A percentile compares a stretch with the other conserved stretches of the same genome.
Evolutionary conservation across 2,329 filamentous ascomycete genomes (phyloP).

Genomic region (Hortaea werneckii): DNA sequence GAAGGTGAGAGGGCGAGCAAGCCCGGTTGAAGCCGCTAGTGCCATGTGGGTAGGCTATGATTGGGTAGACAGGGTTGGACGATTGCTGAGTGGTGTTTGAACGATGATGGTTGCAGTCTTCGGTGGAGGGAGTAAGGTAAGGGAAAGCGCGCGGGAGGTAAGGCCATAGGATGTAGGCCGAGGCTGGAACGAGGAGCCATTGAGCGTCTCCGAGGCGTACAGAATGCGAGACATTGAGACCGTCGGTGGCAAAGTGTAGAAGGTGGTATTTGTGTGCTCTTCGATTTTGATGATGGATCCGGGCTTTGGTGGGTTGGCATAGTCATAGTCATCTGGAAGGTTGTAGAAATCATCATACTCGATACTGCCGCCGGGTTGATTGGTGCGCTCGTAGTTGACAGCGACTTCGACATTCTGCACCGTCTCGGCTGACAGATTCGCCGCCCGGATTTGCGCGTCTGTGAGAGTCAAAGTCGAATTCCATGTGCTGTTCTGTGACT

Average conservation of each 20-base stretch:
- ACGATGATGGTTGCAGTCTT: too few species aligned
- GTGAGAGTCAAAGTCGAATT: conserved; percentile 16
- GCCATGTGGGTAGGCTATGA: conserved; percentile 14
- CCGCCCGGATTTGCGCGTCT: conserved; percentile 10
- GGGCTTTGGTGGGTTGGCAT: conserved; percentile 13
- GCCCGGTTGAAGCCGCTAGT: conserved; percentile 13
- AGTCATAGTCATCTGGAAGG: conserved; percentile 10
- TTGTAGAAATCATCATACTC: conserved; percentile 33
- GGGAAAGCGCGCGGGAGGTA: conserved; percentile 23
- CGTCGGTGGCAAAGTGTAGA: conserved; percentile 33
- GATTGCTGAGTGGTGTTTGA: too few species aligned
- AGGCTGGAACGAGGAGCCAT: conserved; percentile 38
- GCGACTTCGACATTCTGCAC: conserved; percentile 17
- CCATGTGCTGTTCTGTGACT: conserved; percentile 14
- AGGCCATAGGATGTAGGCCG: conserved; percentile 43
- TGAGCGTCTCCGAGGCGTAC: conserved; percentile 37
- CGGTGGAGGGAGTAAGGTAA: neutral
- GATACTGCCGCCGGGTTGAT: conserved; percentile 16
- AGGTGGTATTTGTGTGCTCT: conserved; percentile 26
- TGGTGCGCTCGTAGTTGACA: conserved; percentile 18
- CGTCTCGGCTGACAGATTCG: conserved; percentile 10
- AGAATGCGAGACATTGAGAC: conserved; percentile 40
- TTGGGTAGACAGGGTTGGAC: conserved; percentile 6
- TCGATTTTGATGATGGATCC: conserved; percentile 35
- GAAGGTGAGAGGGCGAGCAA: conserved; percentile 16